Evolutionary conservation across 164 flowering plant species (phyloP).

Genomic region (Magnolia officinalis): DNA sequence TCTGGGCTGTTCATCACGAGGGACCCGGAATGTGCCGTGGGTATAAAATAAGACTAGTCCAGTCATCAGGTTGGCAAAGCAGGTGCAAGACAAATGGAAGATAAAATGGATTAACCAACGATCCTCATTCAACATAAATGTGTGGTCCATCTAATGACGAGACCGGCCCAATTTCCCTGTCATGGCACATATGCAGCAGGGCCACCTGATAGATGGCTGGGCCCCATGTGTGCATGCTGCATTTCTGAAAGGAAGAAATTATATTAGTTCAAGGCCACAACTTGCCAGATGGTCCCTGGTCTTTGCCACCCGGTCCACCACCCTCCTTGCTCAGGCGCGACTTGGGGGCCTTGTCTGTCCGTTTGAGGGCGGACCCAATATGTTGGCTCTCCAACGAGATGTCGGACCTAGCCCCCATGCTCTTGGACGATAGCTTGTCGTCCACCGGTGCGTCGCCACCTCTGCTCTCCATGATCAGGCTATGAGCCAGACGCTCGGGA

Average conservation of each 20-base stretch:
- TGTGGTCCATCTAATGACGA: no score
- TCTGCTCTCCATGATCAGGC: constrained; percentile 25
- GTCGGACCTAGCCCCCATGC: constrained; percentile 13
- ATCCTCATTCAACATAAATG: no score
- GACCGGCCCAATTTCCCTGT: no score
- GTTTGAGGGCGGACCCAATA: constrained; percentile 17
- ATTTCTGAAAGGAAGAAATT: no score
- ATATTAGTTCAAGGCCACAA: background rate
- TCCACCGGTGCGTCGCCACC: constrained; percentile 17
- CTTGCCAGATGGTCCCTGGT: constrained; percentile 26
- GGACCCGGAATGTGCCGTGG: background rate
- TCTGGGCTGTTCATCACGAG: no score
- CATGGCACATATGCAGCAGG: no score
- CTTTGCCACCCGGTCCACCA: constrained; percentile 14
- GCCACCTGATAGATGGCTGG: no score
- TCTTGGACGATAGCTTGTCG: constrained; percentile 19
- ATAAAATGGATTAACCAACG: background rate
- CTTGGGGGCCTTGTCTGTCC: constrained; percentile 21
- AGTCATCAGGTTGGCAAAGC: background rate
- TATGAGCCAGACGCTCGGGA: constrained; percentile 26
- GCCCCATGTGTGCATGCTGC: no score
- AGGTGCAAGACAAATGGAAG: background rate
- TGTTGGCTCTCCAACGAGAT: constrained; percentile 17
- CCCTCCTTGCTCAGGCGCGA: constrained; percentile 22
- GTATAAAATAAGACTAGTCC: background rate